Conservation (phyloP, 1,139 yeast species). For the Lizanozyma gosingica region DNA sequence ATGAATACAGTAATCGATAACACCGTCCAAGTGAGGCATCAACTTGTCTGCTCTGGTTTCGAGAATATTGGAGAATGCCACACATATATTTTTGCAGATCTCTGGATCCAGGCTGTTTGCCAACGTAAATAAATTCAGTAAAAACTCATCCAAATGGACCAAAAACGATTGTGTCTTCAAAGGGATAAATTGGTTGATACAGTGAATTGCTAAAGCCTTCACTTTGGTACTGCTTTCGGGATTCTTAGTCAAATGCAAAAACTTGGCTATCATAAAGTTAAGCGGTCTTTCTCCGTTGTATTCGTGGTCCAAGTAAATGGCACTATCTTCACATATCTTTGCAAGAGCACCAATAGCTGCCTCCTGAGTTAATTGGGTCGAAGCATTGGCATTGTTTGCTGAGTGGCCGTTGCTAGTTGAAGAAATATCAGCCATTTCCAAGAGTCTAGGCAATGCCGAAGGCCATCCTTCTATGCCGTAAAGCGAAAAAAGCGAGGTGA, state of each 20-base stretch:
- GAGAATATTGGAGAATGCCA: constrained; percentile 64
- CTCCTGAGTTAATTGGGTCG: constrained; percentile 31
- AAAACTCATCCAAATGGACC: constrained; percentile 56
- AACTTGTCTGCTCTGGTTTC: constrained; percentile 78
- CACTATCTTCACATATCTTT: constrained; percentile 84
- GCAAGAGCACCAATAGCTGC: constrained; percentile 77
- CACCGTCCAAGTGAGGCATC: constrained; percentile 74
- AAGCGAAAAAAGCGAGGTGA: constrained; percentile 71
- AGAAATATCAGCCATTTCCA: constrained; percentile 42
- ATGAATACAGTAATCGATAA: constrained; percentile 75
- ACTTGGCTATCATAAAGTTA: constrained; percentile 56
- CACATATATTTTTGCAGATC: constrained; percentile 70
- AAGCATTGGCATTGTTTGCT: background rate
- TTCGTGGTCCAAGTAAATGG: constrained; percentile 47
- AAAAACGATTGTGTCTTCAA: constrained; percentile 58
- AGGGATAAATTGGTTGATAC: constrained; percentile 71
- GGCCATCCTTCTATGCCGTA: constrained; percentile 74
- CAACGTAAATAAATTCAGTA: constrained; percentile 54
- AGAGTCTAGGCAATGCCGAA: constrained; percentile 54
- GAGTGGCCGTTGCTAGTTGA: constrained; percentile 9
- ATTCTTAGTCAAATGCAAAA: constrained; percentile 41
- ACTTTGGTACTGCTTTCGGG: constrained; percentile 36
- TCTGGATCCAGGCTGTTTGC: constrained; percentile 50
- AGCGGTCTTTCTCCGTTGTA: constrained; percentile 62
- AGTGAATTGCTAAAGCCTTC: constrained; percentile 56